A percentile compares a stretch with the other conserved stretches of the same genome.
Evolutionary conservation across 768 basidiomycete genomes (phyloP).

Genomic region (Kwoniella shandongensis): DNA sequence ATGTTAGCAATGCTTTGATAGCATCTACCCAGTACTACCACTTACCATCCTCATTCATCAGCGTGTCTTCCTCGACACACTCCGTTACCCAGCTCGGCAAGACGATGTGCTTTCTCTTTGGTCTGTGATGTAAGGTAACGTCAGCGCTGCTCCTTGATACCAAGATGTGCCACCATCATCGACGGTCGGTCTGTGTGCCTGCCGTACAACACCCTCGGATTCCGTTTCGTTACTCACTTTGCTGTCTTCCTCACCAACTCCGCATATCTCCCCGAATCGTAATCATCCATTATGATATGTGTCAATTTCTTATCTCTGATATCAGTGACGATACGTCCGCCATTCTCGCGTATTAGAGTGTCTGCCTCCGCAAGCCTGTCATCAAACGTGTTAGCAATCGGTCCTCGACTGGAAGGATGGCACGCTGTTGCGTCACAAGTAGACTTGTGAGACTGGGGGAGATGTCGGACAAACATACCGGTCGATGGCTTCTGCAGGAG

Average conservation of each 20-base stretch:
- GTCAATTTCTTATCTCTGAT: slow-evolving; percentile 77
- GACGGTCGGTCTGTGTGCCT: too few relatives aligned
- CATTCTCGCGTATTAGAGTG: slow-evolving; percentile 64
- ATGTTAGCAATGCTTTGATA: background rate
- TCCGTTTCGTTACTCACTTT: too few relatives aligned
- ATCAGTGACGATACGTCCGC: slow-evolving; percentile 66
- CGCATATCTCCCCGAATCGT: slow-evolving; percentile 70
- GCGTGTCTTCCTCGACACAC: slow-evolving; percentile 76
- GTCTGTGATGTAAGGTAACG: slow-evolving; percentile 56
- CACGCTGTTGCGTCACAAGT: too few relatives aligned
- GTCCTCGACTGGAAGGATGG: too few relatives aligned
- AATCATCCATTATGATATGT: slow-evolving; percentile 80
- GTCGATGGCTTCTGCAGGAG: slow-evolving; percentile 57
- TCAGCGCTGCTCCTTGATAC: background rate
- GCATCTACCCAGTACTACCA: background rate
- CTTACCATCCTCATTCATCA: slow-evolving; percentile 80
- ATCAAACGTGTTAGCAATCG: background rate
- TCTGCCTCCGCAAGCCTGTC: slow-evolving; percentile 62
- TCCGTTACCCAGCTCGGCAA: slow-evolving; percentile 73
- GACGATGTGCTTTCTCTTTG: slow-evolving; percentile 75
- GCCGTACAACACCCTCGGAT: too few relatives aligned
- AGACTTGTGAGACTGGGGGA: too few relatives aligned
- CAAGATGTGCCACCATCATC: too few relatives aligned
- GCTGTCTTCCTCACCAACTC: slow-evolving; percentile 71
- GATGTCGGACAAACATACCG: slow-evolving; percentile 63